phyloP scores from a whole-genome alignment of 345 rosid species.

The Iberis pinnata region DNA sequence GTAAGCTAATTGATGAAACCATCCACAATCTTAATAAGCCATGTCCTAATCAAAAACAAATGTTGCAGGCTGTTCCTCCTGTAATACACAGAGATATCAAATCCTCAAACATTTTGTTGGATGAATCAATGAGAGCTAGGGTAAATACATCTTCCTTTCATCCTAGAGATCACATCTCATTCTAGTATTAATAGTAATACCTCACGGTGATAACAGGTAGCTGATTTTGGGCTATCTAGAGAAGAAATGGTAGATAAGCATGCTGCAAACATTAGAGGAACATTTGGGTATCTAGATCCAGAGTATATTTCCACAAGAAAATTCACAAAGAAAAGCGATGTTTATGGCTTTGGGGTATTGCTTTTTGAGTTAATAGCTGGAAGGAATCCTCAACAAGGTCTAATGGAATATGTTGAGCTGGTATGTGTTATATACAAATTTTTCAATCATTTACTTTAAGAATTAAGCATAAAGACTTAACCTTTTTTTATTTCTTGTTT shows the following conservation, averaged over 20 bases:
- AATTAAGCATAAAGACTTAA: too few relatives aligned
- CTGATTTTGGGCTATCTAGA: constrained; percentile 97
- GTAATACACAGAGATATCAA: constrained; percentile 94
- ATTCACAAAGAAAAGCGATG: constrained; percentile 94
- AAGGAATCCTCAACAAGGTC: constrained; percentile 93
- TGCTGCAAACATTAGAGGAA: constrained; percentile 77
- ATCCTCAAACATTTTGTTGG: constrained; percentile 92
- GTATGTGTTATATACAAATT: too few relatives aligned
- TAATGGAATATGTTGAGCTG: constrained; percentile 86
- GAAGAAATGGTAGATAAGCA: constrained; percentile 83
- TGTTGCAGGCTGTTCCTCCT: constrained; percentile 88
- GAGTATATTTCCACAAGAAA: constrained; percentile 78
- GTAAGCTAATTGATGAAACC: constrained; percentile 33
- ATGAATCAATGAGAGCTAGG: constrained; percentile 93
- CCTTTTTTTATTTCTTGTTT: not conserved
- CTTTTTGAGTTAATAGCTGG: constrained; percentile 93
- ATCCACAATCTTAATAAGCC: not conserved
- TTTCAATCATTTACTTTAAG: too few relatives aligned
- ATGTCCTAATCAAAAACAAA: not conserved
- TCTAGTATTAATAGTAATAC: too few relatives aligned
- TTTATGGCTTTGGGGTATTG: constrained; percentile 90
- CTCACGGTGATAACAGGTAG: too few relatives aligned
- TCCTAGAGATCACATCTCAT: not conserved
- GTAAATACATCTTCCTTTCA: constrained; percentile 36
- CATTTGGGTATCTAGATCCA: constrained; percentile 97